Percentiles rank a stretch among this genome's conserved stretches.
These are phyloP conservation scores for Candida dendrica DNA, from an alignment of 805 yeast genomes.

Conservation along the genomic window DNA sequence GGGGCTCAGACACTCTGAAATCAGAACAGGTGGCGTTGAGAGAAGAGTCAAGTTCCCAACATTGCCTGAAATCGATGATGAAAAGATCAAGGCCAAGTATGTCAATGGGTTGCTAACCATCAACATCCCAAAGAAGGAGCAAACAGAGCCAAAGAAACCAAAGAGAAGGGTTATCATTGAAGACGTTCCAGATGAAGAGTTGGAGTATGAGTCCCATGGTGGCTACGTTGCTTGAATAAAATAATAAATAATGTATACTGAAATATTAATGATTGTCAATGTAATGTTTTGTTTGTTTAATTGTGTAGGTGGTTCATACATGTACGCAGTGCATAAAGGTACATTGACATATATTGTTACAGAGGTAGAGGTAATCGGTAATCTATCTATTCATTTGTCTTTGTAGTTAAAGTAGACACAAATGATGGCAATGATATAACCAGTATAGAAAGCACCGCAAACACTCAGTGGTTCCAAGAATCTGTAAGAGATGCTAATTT, in stretches of 20 bases:
- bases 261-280: too few species aligned
- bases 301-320: too few species aligned
- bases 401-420: background rate
- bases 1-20: constrained; percentile 40
- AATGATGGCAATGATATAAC: too few species aligned
- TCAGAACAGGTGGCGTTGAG: constrained; percentile 50
- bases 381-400: too few species aligned
- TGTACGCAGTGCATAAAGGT: too few species aligned
- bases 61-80: constrained; percentile 45
- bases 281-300: too few species aligned
- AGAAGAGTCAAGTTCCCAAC: constrained; percentile 51
- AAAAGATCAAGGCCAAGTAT: constrained; percentile 45
- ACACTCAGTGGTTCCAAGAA: background rate
- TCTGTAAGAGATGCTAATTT: too few species aligned
- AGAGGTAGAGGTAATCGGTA: too few species aligned
- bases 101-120: constrained; percentile 48
- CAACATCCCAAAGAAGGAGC: constrained; percentile 38
- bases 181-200: constrained; percentile 42
- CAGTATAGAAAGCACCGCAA: background rate
- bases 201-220: constrained; percentile 29
- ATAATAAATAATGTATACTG: too few species aligned
- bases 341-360: too few species aligned
- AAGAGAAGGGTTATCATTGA: constrained; percentile 39
- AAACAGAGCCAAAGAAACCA: constrained; percentile 25
- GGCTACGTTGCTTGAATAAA: constrained; percentile 6